These are phyloP conservation scores for Penicillium nordicum DNA, from an alignment of 2,329 filamentous ascomycete genomes.

Conservation along the genomic window DNA sequence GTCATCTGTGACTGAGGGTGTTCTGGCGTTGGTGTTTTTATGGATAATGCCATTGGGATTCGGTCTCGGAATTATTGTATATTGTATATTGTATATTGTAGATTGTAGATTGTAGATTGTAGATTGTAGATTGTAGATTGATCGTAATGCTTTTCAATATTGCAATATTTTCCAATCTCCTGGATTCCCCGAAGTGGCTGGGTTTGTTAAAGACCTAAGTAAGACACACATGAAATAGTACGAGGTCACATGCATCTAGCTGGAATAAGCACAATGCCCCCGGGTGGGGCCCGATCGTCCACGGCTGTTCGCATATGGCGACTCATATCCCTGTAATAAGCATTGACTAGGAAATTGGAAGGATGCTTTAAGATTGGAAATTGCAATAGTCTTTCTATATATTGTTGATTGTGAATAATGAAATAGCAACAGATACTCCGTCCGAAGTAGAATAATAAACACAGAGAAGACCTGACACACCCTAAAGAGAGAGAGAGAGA, in stretches of 20 bases:
- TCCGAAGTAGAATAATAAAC: too few species aligned
- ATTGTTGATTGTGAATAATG: too few species aligned
- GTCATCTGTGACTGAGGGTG: conserved; percentile 12
- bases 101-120: not conserved
- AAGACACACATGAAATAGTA: not conserved
- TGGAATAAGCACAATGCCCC: not conserved
- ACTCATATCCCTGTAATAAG: not conserved
- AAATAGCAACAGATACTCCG: not conserved
- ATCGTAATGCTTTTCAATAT: not conserved
- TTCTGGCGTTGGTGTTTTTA: conserved; percentile 9
- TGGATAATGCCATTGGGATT: conserved; percentile 6
- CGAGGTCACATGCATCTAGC: not conserved
- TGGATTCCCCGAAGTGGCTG: not conserved
- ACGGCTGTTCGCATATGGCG: not conserved
- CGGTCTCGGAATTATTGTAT: not conserved
- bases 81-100: too few species aligned
- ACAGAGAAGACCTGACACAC: too few species aligned
- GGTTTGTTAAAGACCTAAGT: not conserved
- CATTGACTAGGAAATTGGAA: not conserved
- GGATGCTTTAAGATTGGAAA: too few species aligned
- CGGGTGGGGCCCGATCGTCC: not conserved
- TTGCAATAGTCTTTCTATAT: too few species aligned
- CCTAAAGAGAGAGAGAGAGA: not conserved
- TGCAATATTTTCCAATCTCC: not conserved
- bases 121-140: not conserved